Evolutionary conservation across 345 rosid genomes (phyloP).

Genomic region (Dipteronia dyeriana): DNA sequence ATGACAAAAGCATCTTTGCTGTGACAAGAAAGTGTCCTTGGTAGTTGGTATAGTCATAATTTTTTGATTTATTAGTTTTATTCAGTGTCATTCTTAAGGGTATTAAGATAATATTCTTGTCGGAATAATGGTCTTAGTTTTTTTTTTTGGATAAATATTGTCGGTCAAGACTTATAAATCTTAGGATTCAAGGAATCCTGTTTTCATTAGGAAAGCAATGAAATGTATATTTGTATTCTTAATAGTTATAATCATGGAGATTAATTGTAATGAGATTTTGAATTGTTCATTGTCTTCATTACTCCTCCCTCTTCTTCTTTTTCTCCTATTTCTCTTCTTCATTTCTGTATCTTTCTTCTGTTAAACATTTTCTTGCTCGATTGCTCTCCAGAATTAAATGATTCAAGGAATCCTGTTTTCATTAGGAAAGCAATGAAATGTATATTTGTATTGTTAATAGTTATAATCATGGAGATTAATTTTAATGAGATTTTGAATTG

Average conservation of each 20-base stretch:
- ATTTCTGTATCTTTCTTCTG: background rate
- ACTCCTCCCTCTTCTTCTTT: background rate
- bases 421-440: too few relatives aligned
- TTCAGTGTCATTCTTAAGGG: background rate
- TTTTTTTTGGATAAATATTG: background rate
- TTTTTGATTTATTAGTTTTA: background rate
- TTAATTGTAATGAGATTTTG: background rate
- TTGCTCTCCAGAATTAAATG: background rate
- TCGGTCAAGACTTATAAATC: background rate
- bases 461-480: too few relatives aligned
- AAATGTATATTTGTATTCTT: too few relatives aligned
- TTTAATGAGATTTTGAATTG: background rate
- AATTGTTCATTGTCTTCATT: background rate
- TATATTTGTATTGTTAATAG: too few relatives aligned
- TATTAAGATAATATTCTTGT: background rate
- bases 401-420: too few relatives aligned
- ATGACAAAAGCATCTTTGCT: background rate
- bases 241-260: too few relatives aligned
- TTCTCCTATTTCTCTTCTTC: background rate
- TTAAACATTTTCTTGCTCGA: background rate
- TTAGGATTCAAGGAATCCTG: too few relatives aligned
- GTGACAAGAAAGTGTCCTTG: background rate
- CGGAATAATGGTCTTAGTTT: background rate
- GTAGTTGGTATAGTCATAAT: background rate
- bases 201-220: too few relatives aligned